phyloP scores from a whole-genome alignment of 2,329 filamentous ascomycete species.

The Diaporthe humulicola region DNA sequence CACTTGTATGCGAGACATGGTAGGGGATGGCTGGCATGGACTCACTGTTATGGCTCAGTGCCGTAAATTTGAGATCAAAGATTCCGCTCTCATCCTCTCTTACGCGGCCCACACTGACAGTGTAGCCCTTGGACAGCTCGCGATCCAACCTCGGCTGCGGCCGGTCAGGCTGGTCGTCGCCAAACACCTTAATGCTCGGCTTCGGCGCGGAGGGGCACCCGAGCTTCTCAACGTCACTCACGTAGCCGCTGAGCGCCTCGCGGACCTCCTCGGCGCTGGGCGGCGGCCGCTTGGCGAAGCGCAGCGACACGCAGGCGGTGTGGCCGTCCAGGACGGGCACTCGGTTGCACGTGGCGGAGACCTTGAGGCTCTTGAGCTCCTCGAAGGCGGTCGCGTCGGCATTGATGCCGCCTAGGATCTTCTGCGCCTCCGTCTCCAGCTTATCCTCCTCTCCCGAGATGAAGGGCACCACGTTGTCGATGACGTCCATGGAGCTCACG shows the following conservation, averaged over 20 bases:
- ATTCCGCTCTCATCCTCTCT: conserved; percentile 88
- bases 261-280: conserved; percentile 83
- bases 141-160: conserved; percentile 93
- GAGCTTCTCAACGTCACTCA: conserved; percentile 83
- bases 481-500: conserved; percentile 92
- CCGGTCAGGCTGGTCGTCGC: conserved; percentile 81
- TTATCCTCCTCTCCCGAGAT: conserved; percentile 97
- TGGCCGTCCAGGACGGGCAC: conserved; percentile 97
- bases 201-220: conserved; percentile 89
- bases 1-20: background rate
- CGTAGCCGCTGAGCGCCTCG: conserved; percentile 83
- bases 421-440: conserved; percentile 92
- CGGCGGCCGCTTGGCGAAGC: conserved; percentile 81
- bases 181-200: conserved; percentile 85
- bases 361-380: conserved; percentile 79
- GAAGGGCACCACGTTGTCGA: conserved; percentile 96
- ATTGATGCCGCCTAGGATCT: conserved; percentile 88
- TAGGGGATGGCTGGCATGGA: conserved; percentile 39
- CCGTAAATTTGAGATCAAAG: conserved; percentile 96
- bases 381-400: conserved; percentile 79
- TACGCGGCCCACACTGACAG: conserved; percentile 89
- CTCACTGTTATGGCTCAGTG: conserved; percentile 84
- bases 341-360: conserved; percentile 91
- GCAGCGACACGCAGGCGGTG: conserved; percentile 91
- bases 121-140: conserved; percentile 87